Percentiles rank a stretch among this genome's conserved stretches.
phyloP scores from a whole-genome alignment of 176 grass and related monocot species.

The Carex kokanica region DNA sequence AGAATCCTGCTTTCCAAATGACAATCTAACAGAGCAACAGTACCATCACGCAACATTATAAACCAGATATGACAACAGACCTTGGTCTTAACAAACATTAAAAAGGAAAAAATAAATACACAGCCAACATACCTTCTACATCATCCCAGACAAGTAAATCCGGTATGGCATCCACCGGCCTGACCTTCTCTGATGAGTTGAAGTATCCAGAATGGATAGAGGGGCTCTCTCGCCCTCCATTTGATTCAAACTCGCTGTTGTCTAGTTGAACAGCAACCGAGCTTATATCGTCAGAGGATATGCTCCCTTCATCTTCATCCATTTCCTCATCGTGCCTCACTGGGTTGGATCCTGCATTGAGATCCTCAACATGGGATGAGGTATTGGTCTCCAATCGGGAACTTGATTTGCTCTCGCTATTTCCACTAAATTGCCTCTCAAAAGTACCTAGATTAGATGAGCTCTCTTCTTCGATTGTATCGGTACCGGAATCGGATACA shows the following conservation, averaged over 20 bases:
- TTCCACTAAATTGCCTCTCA: constrained; percentile 56
- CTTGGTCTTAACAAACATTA: background rate
- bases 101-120: constrained; percentile 16
- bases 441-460: constrained; percentile 30
- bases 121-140: constrained; percentile 47
- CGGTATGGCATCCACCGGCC: constrained; percentile 43
- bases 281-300: constrained; percentile 65
- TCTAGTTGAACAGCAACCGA: constrained; percentile 76
- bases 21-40: constrained; percentile 2
- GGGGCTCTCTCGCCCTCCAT: constrained; percentile 48
- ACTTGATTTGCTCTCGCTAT: constrained; percentile 17
- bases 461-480: constrained; percentile 25
- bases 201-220: constrained; percentile 48
- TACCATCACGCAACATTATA: background rate
- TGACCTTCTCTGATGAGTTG: constrained; percentile 35
- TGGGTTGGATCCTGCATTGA: background rate
- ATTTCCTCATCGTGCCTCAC: constrained; percentile 40
- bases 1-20: background rate
- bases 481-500: constrained; percentile 41
- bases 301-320: constrained; percentile 54
- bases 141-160: constrained; percentile 66
- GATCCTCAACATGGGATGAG: background rate
- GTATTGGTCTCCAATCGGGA: background rate
- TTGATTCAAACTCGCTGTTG: constrained; percentile 56
- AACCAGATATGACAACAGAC: background rate